phyloP scores from a whole-genome alignment of 2,329 filamentous ascomycete genomes.

The Alternaria alternata region DNA sequence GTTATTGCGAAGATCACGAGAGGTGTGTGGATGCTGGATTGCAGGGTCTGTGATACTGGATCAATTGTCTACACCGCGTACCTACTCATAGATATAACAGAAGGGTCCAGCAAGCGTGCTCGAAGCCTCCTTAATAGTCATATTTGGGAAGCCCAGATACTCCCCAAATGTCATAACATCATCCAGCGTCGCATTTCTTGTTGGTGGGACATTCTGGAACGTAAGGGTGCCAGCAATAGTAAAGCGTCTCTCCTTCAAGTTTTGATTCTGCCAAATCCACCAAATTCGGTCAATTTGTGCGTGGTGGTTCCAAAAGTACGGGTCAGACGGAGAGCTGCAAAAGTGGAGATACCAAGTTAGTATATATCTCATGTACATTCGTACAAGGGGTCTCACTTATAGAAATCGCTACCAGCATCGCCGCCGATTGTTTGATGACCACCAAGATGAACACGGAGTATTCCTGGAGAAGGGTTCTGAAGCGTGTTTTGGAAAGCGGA shows the following conservation, averaged over 20 bases:
- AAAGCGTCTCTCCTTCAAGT: slow-evolving; percentile 47
- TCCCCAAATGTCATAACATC: slow-evolving; percentile 52
- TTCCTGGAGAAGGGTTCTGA: slow-evolving; percentile 44
- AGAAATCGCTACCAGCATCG: slow-evolving; percentile 45
- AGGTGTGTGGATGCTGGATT: background rate
- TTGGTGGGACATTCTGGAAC: slow-evolving; percentile 54
- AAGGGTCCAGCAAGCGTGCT: slow-evolving; percentile 55
- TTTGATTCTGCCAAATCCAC: slow-evolving; percentile 61
- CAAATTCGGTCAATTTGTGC: slow-evolving; percentile 58
- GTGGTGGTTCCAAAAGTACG: slow-evolving; percentile 59
- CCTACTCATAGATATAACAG: slow-evolving; percentile 54
- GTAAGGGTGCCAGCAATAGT: slow-evolving; percentile 56
- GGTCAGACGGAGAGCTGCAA: slow-evolving; percentile 55
- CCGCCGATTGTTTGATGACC: slow-evolving; percentile 51
- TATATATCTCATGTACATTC: too few species aligned
- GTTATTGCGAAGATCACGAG: background rate
- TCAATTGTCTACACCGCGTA: background rate
- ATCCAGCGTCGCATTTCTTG: slow-evolving; percentile 56
- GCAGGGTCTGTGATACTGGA: background rate
- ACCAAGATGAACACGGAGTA: slow-evolving; percentile 53
- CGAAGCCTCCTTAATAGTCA: slow-evolving; percentile 50
- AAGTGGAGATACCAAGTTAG: too few species aligned
- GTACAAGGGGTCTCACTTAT: slow-evolving; percentile 12
- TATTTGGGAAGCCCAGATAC: slow-evolving; percentile 34
- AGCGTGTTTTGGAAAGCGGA: slow-evolving; percentile 49